phyloP scores from a whole-genome alignment of 495 filamentous ascomycete species.

The Poronia punctata region DNA sequence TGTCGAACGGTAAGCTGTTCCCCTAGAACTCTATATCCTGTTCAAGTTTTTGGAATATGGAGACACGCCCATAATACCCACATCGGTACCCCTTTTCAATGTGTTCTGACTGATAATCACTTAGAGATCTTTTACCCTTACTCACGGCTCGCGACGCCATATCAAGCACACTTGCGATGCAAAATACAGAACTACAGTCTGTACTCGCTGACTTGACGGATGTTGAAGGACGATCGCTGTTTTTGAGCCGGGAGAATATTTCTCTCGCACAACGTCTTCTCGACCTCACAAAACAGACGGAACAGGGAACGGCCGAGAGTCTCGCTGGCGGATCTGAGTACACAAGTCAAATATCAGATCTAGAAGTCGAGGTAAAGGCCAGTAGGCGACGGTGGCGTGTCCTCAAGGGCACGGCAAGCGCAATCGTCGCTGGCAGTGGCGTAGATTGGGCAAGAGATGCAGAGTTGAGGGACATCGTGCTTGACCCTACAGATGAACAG shows the following conservation, averaged over 20 bases:
- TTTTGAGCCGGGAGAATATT: constrained; percentile 51
- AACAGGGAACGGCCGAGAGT: constrained; percentile 40
- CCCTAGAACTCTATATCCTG: neutral
- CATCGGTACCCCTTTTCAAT: too few species aligned
- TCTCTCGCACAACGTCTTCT: constrained; percentile 54
- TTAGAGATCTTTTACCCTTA: constrained; percentile 58
- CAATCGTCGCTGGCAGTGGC: constrained; percentile 73
- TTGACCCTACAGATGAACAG: constrained; percentile 57
- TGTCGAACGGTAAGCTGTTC: constrained; percentile 53
- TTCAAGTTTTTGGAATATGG: too few species aligned
- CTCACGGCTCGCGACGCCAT: constrained; percentile 61
- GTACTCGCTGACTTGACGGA: constrained; percentile 42
- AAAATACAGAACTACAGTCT: constrained; percentile 44
- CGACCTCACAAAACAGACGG: constrained; percentile 50
- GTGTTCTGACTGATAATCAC: too few species aligned
- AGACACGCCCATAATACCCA: too few species aligned
- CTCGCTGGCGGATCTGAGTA: constrained; percentile 43
- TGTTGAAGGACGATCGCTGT: constrained; percentile 49
- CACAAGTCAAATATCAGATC: constrained; percentile 44
- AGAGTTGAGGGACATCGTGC: constrained; percentile 60
- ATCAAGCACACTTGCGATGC: constrained; percentile 51
- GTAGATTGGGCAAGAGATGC: constrained; percentile 74
- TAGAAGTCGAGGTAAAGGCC: constrained; percentile 49
- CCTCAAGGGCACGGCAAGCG: constrained; percentile 67
- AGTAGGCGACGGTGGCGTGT: constrained; percentile 60